Percentiles rank a stretch among this genome's conserved stretches.
Evolutionary conservation across 2,329 filamentous ascomycete species (phyloP).

Genomic region (Lecanicillium sp.): DNA sequence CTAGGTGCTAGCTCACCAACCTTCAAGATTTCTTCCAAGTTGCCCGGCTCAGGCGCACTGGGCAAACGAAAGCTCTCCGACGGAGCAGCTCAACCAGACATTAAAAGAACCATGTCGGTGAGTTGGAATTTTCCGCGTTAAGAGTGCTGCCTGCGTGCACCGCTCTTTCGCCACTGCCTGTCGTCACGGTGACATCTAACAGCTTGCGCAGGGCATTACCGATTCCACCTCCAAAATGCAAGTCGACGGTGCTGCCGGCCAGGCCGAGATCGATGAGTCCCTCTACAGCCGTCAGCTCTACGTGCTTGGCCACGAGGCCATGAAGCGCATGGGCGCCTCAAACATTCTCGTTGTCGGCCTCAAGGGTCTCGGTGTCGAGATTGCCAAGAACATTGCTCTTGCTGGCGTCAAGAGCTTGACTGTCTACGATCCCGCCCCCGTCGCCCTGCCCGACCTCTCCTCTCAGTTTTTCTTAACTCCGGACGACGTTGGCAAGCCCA

Average conservation of each 20-base stretch:
- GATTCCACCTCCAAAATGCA: constrained; percentile 60
- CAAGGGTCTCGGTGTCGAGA: constrained; percentile 92
- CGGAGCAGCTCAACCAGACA: constrained; percentile 51
- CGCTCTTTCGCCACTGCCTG: not conserved
- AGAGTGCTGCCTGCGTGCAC: not conserved
- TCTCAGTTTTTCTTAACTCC: constrained; percentile 93
- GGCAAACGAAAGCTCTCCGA: constrained; percentile 63
- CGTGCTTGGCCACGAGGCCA: constrained; percentile 70
- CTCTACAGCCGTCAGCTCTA: constrained; percentile 71
- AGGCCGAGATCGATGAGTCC: constrained; percentile 62
- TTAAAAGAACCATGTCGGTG: constrained; percentile 58
- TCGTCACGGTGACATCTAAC: constrained; percentile 15
- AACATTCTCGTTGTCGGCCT: constrained; percentile 89
- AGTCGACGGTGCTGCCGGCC: constrained; percentile 54
- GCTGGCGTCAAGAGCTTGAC: constrained; percentile 97
- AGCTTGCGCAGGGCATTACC: constrained; percentile 39
- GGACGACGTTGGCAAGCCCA: constrained; percentile 85
- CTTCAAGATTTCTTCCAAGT: constrained; percentile 30
- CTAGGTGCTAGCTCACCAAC: constrained; percentile 26
- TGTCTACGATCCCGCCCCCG: constrained; percentile 81
- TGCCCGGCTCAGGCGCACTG: constrained; percentile 42
- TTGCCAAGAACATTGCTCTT: constrained; percentile 97
- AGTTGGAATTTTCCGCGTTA: constrained; percentile 26
- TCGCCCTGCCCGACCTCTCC: constrained; percentile 81
- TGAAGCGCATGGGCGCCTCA: constrained; percentile 98